These are phyloP conservation scores for Strobilomyces echinocephalus DNA, from an alignment of 768 basidiomycete genomes.

Conservation along the genomic window DNA sequence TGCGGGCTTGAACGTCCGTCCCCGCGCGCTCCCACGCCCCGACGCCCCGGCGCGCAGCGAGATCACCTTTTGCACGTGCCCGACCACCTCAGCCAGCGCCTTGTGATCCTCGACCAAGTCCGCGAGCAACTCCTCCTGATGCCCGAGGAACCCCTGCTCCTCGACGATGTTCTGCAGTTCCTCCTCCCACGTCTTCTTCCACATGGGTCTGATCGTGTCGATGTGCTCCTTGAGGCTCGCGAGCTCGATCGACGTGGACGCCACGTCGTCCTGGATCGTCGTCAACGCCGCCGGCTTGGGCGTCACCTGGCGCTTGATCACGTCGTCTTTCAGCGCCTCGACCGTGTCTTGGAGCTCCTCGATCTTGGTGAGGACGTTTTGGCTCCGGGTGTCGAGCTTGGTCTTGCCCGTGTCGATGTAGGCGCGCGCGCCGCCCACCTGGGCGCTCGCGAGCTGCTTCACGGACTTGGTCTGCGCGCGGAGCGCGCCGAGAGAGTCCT, in stretches of 20 bases:
- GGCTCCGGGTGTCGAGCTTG: slow-evolving; percentile 85
- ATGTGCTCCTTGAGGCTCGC: slow-evolving; percentile 79
- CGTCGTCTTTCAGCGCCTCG: slow-evolving; percentile 86
- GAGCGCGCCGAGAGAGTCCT: slow-evolving; percentile 72
- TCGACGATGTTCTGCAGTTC: slow-evolving; percentile 96
- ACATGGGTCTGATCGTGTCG: slow-evolving; percentile 87
- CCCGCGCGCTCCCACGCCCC: slow-evolving; percentile 35
- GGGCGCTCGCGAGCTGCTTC: slow-evolving; percentile 75
- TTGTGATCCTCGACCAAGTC: slow-evolving; percentile 92
- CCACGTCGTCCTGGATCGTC: slow-evolving; percentile 67
- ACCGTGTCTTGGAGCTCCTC: slow-evolving; percentile 91
- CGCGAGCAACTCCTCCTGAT: slow-evolving; percentile 86
- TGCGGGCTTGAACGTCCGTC: slow-evolving; percentile 54
- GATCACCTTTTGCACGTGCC: slow-evolving; percentile 88
- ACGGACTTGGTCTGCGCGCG: slow-evolving; percentile 84
- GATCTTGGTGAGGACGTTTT: slow-evolving; percentile 85
- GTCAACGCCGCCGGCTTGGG: slow-evolving; percentile 74
- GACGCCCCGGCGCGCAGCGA: slow-evolving; percentile 52
- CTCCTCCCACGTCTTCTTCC: slow-evolving; percentile 98
- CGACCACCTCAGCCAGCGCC: slow-evolving; percentile 80
- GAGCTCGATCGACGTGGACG: slow-evolving; percentile 60
- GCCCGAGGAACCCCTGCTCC: slow-evolving; percentile 89
- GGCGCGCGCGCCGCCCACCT: slow-evolving; percentile 79
- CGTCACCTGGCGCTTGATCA: slow-evolving; percentile 79
- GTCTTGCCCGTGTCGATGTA: slow-evolving; percentile 90